Percentiles rank a stretch among this genome's conserved stretches.
Evolutionary conservation across 805 yeast species (phyloP).

Genomic region (Scheffersomyces stipitis): DNA sequence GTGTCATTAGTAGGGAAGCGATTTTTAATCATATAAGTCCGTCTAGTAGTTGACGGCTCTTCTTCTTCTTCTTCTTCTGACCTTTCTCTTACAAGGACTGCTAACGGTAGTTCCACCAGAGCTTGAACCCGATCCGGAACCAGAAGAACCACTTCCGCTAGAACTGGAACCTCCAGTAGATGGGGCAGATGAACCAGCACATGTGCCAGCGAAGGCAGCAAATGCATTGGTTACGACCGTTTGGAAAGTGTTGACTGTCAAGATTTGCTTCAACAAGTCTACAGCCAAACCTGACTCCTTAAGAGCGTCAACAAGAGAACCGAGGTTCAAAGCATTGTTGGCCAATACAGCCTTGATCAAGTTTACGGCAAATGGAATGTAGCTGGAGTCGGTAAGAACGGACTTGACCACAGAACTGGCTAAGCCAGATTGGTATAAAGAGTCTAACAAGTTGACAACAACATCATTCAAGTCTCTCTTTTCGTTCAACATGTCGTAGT

Average conservation of each 20-base stretch:
- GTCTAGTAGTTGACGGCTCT: conserved; percentile 16
- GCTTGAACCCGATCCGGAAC: conserved; percentile 5
- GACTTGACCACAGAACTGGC: conserved; percentile 39
- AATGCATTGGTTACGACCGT: conserved; percentile 37
- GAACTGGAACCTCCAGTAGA: conserved; percentile 11
- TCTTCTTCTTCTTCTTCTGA: conserved; percentile 31
- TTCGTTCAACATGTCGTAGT: conserved; percentile 1
- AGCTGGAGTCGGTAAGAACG: conserved; percentile 36
- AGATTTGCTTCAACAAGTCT: conserved; percentile 32
- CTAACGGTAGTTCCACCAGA: conserved; percentile 7
- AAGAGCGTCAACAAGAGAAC: conserved; percentile 29
- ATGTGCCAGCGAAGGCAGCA: conserved; percentile 37
- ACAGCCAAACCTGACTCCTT: conserved; percentile 32
- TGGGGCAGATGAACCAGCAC: conserved; percentile 13
- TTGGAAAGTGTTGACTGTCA: conserved; percentile 31
- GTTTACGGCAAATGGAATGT: conserved; percentile 36
- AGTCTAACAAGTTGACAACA: conserved; percentile 36
- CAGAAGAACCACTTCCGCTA: not conserved
- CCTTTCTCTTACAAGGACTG: conserved; percentile 28
- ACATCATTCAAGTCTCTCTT: conserved; percentile 23
- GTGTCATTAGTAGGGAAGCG: too few relatives aligned
- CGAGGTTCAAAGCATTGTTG: conserved; percentile 27
- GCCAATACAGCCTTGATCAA: conserved; percentile 31
- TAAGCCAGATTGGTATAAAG: conserved; percentile 43
- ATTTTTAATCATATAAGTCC: too few relatives aligned